Conservation (phyloP, 129 eudicot species). For the Escallonia herrerae region DNA sequence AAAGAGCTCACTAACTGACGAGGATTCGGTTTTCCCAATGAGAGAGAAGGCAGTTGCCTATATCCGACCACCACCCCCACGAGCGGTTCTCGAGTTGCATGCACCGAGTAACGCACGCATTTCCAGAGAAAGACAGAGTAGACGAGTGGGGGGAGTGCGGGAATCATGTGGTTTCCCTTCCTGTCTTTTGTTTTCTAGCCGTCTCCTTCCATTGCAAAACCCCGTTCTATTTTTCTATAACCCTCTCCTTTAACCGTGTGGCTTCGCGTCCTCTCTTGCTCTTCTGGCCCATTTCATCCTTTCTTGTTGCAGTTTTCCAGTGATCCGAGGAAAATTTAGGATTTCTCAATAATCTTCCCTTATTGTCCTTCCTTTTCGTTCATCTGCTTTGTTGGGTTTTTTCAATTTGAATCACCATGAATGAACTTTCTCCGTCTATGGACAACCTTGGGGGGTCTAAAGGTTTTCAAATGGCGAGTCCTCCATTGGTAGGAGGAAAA, state of each 20-base stretch:
- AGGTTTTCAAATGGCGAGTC: not conserved
- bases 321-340: too few species aligned
- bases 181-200: slow-evolving; percentile 4
- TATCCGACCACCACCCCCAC: slow-evolving; percentile 34
- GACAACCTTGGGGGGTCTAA: not conserved
- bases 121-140: not conserved
- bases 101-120: slow-evolving; percentile 14
- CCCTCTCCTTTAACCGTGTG: not conserved
- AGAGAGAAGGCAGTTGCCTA: too few species aligned
- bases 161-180: slow-evolving; percentile 15
- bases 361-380: not conserved
- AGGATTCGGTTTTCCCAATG: too few species aligned
- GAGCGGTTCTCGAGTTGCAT: slow-evolving; percentile 44
- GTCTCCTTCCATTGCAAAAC: not conserved
- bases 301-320: not conserved
- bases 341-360: not conserved
- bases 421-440: not conserved
- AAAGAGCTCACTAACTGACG: too few species aligned
- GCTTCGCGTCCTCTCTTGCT: not conserved
- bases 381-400: not conserved
- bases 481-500: not conserved
- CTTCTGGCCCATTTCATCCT: not conserved
- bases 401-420: not conserved
- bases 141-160: not conserved
- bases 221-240: not conserved